Conservation (phyloP, 176 grass and related monocot species). For the Tillandsia leiboldiana region DNA sequence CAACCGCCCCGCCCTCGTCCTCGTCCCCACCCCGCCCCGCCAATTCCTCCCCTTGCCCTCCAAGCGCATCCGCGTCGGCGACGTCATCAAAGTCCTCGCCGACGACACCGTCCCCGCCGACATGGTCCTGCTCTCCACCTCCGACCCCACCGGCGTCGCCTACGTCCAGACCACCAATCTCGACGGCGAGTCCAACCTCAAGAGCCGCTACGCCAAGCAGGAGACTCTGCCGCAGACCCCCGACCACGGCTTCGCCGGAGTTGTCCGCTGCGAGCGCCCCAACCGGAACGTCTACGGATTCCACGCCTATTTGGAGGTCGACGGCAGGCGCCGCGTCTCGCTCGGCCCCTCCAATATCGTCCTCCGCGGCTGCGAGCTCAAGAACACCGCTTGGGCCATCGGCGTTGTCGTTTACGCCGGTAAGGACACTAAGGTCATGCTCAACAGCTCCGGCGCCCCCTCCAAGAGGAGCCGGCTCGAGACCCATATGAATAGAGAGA, state of each 20-base stretch:
- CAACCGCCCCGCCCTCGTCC: constrained; percentile 40
- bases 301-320: constrained; percentile 58
- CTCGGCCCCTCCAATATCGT: constrained; percentile 71
- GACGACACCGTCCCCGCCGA: constrained; percentile 58
- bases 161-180: constrained; percentile 91
- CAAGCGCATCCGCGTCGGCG: constrained; percentile 69
- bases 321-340: constrained; percentile 33
- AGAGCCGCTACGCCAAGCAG: constrained; percentile 68
- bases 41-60: constrained; percentile 51
- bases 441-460: constrained; percentile 58
- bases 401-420: constrained; percentile 82
- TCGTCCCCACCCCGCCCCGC: constrained; percentile 9
- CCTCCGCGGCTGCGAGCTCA: constrained; percentile 80
- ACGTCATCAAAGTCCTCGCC: constrained; percentile 46
- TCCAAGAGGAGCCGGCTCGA: constrained; percentile 69
- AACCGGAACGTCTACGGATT: constrained; percentile 78
- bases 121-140: constrained; percentile 66
- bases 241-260: constrained; percentile 16
- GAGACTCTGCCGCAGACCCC: constrained; percentile 48
- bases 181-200: constrained; percentile 85
- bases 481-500: constrained; percentile 67
- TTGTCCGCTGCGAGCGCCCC: constrained; percentile 48
- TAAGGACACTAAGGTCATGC: constrained; percentile 89
- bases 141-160: constrained; percentile 60
- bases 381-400: constrained; percentile 69